These are phyloP conservation scores for Aspergillus quadricinctus DNA, from an alignment of 2,329 filamentous ascomycete species.

Conservation along the genomic window DNA sequence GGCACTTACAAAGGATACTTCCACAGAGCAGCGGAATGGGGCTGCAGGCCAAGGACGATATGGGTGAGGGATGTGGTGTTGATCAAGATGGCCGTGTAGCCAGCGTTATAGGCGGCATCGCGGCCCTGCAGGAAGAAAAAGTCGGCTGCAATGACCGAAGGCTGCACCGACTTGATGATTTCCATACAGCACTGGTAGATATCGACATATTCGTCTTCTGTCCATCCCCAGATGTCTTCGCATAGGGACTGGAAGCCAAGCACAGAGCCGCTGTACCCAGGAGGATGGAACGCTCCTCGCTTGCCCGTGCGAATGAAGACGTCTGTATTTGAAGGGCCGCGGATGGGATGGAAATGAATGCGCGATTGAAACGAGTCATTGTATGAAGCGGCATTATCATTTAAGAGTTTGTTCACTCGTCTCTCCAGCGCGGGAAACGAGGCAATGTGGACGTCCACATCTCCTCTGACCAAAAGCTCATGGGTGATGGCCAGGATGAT, in stretches of 20 bases:
- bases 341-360: slow-evolving; percentile 32
- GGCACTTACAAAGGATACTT: slow-evolving; percentile 30
- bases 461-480: slow-evolving; percentile 34
- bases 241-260: slow-evolving; percentile 28
- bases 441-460: slow-evolving; percentile 43
- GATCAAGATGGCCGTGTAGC: slow-evolving; percentile 35
- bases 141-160: slow-evolving; percentile 43
- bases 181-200: slow-evolving; percentile 37
- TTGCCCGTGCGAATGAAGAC: slow-evolving; percentile 28
- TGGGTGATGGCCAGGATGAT: slow-evolving; percentile 43
- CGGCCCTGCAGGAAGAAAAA: slow-evolving; percentile 42
- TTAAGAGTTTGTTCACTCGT: slow-evolving; percentile 26
- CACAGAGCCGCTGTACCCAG: slow-evolving; percentile 33
- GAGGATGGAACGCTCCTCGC: slow-evolving; percentile 24
- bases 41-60: slow-evolving; percentile 39
- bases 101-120: slow-evolving; percentile 39
- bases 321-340: slow-evolving; percentile 29
- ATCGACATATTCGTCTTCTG: slow-evolving; percentile 37
- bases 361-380: slow-evolving; percentile 12
- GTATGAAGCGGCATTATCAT: slow-evolving; percentile 17
- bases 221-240: slow-evolving; percentile 33
- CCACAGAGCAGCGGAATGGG: slow-evolving; percentile 27
- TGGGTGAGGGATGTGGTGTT: slow-evolving; percentile 45
- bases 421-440: slow-evolving; percentile 38
- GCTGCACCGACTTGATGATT: slow-evolving; percentile 35